Conservation (phyloP, 1,139 yeast genomes). For the Yamadazyma atlantica region DNA sequence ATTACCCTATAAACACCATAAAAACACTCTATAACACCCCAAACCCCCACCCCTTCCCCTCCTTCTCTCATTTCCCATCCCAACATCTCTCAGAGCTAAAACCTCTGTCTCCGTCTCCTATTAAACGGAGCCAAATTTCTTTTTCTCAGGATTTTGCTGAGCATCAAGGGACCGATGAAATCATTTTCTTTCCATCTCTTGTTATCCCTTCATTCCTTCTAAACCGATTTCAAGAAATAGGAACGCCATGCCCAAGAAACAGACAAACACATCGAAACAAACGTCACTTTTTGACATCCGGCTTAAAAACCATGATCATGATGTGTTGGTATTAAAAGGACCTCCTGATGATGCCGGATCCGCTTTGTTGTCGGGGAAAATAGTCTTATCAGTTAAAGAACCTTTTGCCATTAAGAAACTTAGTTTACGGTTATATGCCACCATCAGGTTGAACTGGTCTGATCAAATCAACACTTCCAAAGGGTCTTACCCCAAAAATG, state of each 20-base stretch:
- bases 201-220: no score
- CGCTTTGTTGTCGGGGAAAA: conserved; percentile 70
- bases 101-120: not conserved
- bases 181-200: not conserved
- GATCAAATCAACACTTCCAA: conserved; percentile 48
- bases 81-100: not conserved
- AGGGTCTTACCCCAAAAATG: conserved; percentile 48
- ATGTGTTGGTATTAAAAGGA: conserved; percentile 82
- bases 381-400: conserved; percentile 75
- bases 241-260: conserved; percentile 14
- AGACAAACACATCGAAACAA: conserved; percentile 17
- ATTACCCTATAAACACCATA: no score
- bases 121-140: not conserved
- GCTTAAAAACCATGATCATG: conserved; percentile 66
- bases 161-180: not conserved
- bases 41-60: no score
- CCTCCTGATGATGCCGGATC: conserved; percentile 75
- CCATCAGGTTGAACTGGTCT: conserved; percentile 58
- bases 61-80: not conserved
- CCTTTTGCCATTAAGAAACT: conserved; percentile 69
- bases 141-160: not conserved
- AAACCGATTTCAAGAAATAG: no score
- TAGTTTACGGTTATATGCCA: conserved; percentile 62
- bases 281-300: conserved; percentile 62
- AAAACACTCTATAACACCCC: no score